Evolutionary conservation across 345 rosid genomes (phyloP).

Genomic region (Eucalyptus decipiens): DNA sequence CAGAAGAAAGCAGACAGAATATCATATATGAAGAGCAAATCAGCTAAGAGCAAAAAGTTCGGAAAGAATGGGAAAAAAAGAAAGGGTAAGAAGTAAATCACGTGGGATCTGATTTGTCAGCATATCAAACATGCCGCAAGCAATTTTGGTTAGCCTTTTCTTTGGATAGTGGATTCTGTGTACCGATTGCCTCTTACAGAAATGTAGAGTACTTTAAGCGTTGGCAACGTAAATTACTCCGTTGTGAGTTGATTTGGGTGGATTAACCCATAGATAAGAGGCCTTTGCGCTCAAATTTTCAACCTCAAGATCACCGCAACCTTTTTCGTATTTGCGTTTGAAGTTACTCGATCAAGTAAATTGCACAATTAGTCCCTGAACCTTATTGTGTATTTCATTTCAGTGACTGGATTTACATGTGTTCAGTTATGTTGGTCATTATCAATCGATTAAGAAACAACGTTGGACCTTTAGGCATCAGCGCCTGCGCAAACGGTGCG

Average conservation of each 20-base stretch:
- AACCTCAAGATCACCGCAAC: not conserved
- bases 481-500: not conserved
- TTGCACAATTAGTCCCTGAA: not conserved
- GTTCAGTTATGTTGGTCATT: not conserved
- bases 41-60: slow-evolving; percentile 8
- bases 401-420: not conserved
- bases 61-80: slow-evolving; percentile 10
- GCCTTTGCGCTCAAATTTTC: not conserved
- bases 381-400: not conserved
- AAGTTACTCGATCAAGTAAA: not conserved
- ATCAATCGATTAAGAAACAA: not conserved
- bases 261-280: not conserved
- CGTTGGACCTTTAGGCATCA: not conserved
- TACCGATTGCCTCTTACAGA: not conserved
- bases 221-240: not conserved
- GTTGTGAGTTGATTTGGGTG: not conserved
- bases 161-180: not conserved
- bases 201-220: not conserved
- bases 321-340: not conserved
- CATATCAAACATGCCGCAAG: not conserved
- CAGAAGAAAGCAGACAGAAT: slow-evolving; percentile 56
- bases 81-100: slow-evolving; percentile 11
- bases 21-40: slow-evolving; percentile 53
- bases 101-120: not conserved
- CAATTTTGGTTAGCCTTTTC: not conserved